phyloP scores from a whole-genome alignment of 169 alveolate species.

The Theileria parva region DNA sequence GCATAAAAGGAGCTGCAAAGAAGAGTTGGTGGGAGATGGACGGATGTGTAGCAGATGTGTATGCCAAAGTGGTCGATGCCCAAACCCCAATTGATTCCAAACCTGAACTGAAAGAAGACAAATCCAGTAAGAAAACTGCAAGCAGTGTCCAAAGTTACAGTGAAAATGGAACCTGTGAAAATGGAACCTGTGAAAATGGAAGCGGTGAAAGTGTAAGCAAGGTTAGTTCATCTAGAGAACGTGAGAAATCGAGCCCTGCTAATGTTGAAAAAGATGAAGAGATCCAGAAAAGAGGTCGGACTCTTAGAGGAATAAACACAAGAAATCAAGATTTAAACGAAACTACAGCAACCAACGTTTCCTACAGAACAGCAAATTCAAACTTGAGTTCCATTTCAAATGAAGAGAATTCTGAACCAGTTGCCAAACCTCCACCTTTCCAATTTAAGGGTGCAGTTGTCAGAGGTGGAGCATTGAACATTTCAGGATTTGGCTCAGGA shows the following conservation, averaged over 20 bases:
- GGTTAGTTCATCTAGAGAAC: not conserved
- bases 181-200: not conserved
- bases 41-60: not conserved
- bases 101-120: not conserved
- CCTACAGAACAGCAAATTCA: not conserved
- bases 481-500: not conserved
- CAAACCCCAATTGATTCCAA: not conserved
- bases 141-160: not conserved
- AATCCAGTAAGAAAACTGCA: not conserved
- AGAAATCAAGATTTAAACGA: not conserved
- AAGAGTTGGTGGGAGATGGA: slow-evolving; percentile 59
- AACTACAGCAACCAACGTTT: not conserved
- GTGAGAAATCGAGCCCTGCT: not conserved
- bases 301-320: not conserved
- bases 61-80: not conserved
- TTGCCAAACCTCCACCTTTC: not conserved
- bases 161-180: not conserved
- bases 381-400: not conserved
- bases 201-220: not conserved
- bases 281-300: not conserved
- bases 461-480: not conserved
- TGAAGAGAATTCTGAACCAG: not conserved
- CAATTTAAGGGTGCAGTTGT: not conserved
- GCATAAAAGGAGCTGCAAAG: slow-evolving; percentile 1
- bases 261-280: not conserved